These are phyloP conservation scores for Arthromyces matolae DNA, from an alignment of 768 basidiomycete species.

Conservation along the genomic window DNA sequence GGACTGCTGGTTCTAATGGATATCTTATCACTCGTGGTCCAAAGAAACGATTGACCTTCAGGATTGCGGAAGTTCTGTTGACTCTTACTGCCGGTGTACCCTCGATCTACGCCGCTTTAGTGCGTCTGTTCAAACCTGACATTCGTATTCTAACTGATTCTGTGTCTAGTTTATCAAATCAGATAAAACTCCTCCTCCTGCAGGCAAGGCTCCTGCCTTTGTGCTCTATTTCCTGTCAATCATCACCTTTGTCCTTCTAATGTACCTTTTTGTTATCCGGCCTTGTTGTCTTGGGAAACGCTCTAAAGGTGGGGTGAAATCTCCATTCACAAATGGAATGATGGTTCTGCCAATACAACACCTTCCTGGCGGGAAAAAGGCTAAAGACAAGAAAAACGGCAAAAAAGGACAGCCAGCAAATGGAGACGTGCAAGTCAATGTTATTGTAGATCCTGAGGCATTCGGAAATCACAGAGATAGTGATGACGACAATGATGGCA, in stretches of 20 bases:
- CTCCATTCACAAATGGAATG: constrained; percentile 38
- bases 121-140: constrained; percentile 29
- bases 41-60: constrained; percentile 47
- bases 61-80: constrained; percentile 47
- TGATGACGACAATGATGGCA: constrained; percentile 35
- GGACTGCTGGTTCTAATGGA: constrained; percentile 57
- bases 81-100: constrained; percentile 50
- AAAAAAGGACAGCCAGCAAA: constrained; percentile 36
- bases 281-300: constrained; percentile 49
- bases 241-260: constrained; percentile 44
- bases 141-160: constrained; percentile 8
- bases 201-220: constrained; percentile 48
- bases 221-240: constrained; percentile 56
- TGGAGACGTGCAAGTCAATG: constrained; percentile 62
- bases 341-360: constrained; percentile 65
- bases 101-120: constrained; percentile 60
- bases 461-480: constrained; percentile 38
- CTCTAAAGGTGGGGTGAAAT: constrained; percentile 25
- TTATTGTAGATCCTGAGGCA: constrained; percentile 65
- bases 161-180: constrained; percentile 53
- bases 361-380: constrained; percentile 40
- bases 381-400: constrained; percentile 30
- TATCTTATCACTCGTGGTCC: constrained; percentile 61
- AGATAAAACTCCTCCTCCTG: constrained; percentile 44
- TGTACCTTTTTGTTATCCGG: constrained; percentile 55